These are phyloP conservation scores for Eucalyptus virginea DNA, from an alignment of 345 rosid genomes.

Conservation along the genomic window DNA sequence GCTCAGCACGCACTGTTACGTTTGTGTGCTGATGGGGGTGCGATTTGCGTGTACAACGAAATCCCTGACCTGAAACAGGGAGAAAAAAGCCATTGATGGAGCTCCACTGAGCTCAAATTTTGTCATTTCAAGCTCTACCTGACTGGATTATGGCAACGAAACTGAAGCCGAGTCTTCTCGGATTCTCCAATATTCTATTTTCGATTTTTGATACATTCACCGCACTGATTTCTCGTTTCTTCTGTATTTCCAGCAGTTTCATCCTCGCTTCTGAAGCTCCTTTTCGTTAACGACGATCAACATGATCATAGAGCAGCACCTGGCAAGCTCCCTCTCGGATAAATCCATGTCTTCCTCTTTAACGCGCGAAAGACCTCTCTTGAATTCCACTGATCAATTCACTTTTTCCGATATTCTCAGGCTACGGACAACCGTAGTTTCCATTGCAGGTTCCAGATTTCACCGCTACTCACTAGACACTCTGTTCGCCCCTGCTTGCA, in stretches of 20 bases:
- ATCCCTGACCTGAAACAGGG: background rate
- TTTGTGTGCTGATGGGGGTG: background rate
- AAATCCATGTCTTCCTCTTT: too few species aligned
- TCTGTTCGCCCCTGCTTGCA: too few species aligned
- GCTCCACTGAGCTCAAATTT: background rate
- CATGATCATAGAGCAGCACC: background rate
- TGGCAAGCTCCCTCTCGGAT: too few species aligned
- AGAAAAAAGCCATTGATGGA: background rate
- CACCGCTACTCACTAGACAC: too few species aligned
- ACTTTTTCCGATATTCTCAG: too few species aligned
- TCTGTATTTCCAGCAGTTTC: background rate
- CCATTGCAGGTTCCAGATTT: too few species aligned
- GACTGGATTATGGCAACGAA: background rate
- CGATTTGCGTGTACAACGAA: background rate
- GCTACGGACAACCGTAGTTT: background rate
- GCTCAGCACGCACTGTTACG: constrained; percentile 13
- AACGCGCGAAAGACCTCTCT: too few species aligned
- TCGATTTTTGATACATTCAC: background rate
- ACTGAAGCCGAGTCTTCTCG: background rate
- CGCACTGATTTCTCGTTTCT: background rate
- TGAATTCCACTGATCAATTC: too few species aligned
- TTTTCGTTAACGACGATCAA: background rate
- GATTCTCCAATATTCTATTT: background rate
- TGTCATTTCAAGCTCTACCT: background rate
- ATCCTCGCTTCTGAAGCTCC: background rate